These are phyloP conservation scores for Hebeloma cylindrosporum DNA, from an alignment of 768 basidiomycete genomes.

Conservation along the genomic window DNA sequence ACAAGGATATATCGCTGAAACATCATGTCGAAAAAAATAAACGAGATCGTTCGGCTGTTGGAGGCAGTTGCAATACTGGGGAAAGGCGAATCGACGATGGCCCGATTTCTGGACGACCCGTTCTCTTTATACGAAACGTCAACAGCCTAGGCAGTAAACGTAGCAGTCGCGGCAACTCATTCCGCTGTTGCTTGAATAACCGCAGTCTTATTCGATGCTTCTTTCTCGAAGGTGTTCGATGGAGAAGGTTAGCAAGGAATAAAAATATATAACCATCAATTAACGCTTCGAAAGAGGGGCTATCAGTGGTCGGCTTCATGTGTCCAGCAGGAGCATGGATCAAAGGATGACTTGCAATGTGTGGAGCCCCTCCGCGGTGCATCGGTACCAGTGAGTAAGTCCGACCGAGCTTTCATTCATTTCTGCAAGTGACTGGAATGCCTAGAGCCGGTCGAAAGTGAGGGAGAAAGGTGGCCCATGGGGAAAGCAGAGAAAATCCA, in stretches of 20 bases:
- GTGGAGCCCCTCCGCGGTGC: constrained; percentile 3
- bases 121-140: constrained; percentile 13
- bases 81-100: constrained; percentile 2
- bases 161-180: constrained; percentile 18
- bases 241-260: constrained; percentile 15
- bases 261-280: constrained; percentile 13
- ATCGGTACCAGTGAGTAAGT: no score
- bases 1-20: constrained; percentile 14
- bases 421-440: no score
- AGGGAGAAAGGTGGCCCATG: constrained; percentile 7
- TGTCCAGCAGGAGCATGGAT: no score
- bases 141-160: background rate
- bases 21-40: constrained; percentile 9
- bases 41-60: constrained; percentile 1
- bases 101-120: constrained; percentile 1
- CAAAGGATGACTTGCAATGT: background rate
- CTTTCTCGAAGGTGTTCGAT: constrained; percentile 20
- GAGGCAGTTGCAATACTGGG: background rate
- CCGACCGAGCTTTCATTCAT: no score
- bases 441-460: no score
- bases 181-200: constrained; percentile 16
- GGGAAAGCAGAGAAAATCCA: no score
- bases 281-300: constrained; percentile 15
- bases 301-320: constrained; percentile 10
- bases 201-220: constrained; percentile 15